Conservation (phyloP, 352 stramenopile genomes). For the Phytophthora niederhauseri region DNA sequence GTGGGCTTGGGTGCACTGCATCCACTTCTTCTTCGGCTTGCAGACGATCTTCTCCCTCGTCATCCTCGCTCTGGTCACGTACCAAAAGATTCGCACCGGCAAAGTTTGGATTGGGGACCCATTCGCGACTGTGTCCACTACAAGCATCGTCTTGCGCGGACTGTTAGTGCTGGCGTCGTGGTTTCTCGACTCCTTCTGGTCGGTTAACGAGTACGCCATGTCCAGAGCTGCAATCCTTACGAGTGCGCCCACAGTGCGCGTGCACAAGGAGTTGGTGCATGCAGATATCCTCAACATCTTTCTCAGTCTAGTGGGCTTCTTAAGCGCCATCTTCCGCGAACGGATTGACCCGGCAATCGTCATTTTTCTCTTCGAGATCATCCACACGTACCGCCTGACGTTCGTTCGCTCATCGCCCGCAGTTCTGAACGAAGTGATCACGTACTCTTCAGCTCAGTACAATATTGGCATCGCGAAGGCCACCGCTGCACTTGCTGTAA, state of each 20-base stretch:
- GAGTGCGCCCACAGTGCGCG: slow-evolving; percentile 1
- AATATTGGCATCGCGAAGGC: slow-evolving; percentile 6
- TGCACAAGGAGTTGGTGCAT: slow-evolving; percentile 34
- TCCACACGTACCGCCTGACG: slow-evolving; percentile 10
- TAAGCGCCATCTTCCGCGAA: slow-evolving; percentile 20
- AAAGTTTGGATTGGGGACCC: slow-evolving; percentile 51
- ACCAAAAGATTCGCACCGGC: slow-evolving; percentile 26
- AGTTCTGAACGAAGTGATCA: slow-evolving; percentile 15
- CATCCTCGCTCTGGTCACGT: slow-evolving; percentile 30
- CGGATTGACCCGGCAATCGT: slow-evolving; percentile 24
- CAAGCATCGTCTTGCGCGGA: slow-evolving; percentile 20
- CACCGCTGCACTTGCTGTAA: background rate
- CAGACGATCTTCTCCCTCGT: slow-evolving; percentile 31
- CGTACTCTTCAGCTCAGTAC: slow-evolving; percentile 11
- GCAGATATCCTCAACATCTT: slow-evolving; percentile 32
- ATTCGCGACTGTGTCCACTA: slow-evolving; percentile 35
- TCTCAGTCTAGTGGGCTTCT: slow-evolving; percentile 15
- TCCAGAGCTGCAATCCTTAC: slow-evolving; percentile 10
- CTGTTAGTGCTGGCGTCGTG: slow-evolving; percentile 29
- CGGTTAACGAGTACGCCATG: slow-evolving; percentile 34
- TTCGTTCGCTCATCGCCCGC: slow-evolving; percentile 2
- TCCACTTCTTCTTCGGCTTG: slow-evolving; percentile 37
- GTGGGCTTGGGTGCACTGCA: slow-evolving; percentile 40
- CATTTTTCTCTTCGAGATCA: slow-evolving; percentile 25
- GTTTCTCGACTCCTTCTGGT: slow-evolving; percentile 37